Evolutionary conservation across 441 rosid genomes (phyloP), one percentile per base, ranked within the genome.

Genomic region (Biscutella laevigata): DNA sequence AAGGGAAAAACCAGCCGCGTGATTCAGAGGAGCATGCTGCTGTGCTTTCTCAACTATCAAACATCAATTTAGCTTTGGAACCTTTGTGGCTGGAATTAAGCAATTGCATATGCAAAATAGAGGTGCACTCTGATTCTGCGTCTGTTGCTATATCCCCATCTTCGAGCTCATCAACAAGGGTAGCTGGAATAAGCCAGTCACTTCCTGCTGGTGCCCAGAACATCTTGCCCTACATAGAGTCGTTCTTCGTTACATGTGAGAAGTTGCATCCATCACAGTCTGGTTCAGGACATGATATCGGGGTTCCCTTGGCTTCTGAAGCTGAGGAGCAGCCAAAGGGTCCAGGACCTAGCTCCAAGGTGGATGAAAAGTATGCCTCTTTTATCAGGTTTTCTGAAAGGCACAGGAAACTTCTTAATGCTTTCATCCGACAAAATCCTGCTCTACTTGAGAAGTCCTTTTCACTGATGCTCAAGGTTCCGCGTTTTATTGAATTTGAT

Each of bases 161-260:
- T 19, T 77, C 58, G 71, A 55, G 77, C 49, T 71, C 92, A 17
- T 59, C 77, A 9, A 60, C 80, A 12, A 77, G 71, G 53, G 73
- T 72, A 33, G 75, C 91, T 65, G 79, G 83, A 72, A 77, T 69
- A 30, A 79, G 67, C 49, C 76, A 88, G 67, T 81, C 95, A 34
- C 88, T 90, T 17, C 98, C 95, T 70, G 95, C 95, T 1, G 96
- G 98, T 45, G 75, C 96, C 69, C 98, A 90, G 77, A 90, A 87
- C 68, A 80, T 90, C 52, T 75, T 90, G 63, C 96, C 98, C 5
- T 87, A 87, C 43, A 80, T 90, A 27, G 98, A 90, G 67, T 84
- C 98, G 45, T 90, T 90, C 72, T 87, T 90, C 8, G 98, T 83
- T 41, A 75, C 82, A 69, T 79, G 80, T 52, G 98, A 90, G 76